Percentiles rank a stretch among this genome's conserved stretches.
phyloP scores from a whole-genome alignment of 768 basidiomycete species.

The Boletus bicolor region DNA sequence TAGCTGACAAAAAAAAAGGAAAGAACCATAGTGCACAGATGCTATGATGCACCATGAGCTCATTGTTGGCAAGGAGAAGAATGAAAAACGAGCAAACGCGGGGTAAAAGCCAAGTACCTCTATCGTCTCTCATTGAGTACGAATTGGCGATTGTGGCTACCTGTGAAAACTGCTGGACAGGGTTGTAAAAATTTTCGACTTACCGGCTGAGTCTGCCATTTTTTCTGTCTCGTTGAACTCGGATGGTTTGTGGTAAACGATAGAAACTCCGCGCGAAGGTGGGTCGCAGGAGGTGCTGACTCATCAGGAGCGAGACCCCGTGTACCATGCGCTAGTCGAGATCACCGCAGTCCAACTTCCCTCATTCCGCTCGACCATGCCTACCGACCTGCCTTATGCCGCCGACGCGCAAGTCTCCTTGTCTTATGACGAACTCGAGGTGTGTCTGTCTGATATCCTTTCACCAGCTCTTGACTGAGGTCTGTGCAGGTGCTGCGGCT shows the following conservation, averaged over 20 bases:
- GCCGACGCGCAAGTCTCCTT: conserved; percentile 91
- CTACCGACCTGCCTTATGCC: conserved; percentile 90
- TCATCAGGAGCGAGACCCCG: conserved; percentile 23
- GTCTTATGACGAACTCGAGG: conserved; percentile 87
- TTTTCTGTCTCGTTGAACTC: conserved; percentile 16
- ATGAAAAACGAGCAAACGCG: conserved; percentile 27
- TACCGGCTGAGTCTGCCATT: conserved; percentile 58
- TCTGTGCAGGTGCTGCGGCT: conserved; percentile 65
- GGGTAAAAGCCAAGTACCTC: conserved; percentile 35
- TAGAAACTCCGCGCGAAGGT: conserved; percentile 17
- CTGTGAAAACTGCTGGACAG: conserved; percentile 26
- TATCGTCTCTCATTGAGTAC: conserved; percentile 32
- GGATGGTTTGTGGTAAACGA: conserved; percentile 24
- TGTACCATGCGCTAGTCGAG: conserved; percentile 5
- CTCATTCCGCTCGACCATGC: conserved; percentile 38
- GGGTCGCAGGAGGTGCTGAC: conserved; percentile 17
- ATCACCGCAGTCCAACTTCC: conserved; percentile 13
- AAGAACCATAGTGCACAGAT: conserved; percentile 45
- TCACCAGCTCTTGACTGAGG: not conserved
- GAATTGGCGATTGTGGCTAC: conserved; percentile 27
- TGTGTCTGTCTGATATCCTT: conserved; percentile 25
- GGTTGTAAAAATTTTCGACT: conserved; percentile 32
- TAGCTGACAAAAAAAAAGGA: conserved; percentile 48
- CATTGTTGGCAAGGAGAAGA: conserved; percentile 47
- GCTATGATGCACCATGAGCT: conserved; percentile 61